phyloP scores from a whole-genome alignment of 2,329 filamentous ascomycete genomes.

The Alternaria arbusti region DNA sequence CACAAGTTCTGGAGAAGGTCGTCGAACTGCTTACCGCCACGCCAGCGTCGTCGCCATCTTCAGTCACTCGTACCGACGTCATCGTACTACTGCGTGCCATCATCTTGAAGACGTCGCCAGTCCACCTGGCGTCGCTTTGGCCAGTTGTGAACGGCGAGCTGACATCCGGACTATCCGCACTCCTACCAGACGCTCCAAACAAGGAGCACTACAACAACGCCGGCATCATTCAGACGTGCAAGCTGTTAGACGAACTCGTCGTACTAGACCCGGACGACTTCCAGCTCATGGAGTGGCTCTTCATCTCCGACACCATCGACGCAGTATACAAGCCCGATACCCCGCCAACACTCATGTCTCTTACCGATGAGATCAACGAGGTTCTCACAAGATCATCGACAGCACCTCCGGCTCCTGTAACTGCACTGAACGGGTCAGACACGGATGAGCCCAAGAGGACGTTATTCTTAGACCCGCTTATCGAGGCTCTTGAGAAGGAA shows the following conservation, averaged over 20 bases:
- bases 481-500: conserved; percentile 41
- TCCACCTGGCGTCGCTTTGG: conserved; percentile 87
- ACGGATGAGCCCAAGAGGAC: conserved; percentile 36
- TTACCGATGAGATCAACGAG: conserved; percentile 85
- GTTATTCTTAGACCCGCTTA: conserved; percentile 53
- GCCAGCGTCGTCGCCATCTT: conserved; percentile 88
- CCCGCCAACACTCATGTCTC: conserved; percentile 71
- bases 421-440: background rate
- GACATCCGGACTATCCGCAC: conserved; percentile 76
- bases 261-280: conserved; percentile 92
- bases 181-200: conserved; percentile 71
- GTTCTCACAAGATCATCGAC: conserved; percentile 58
- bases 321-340: conserved; percentile 80
- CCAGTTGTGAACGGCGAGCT: conserved; percentile 87
- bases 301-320: conserved; percentile 95
- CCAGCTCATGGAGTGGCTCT: conserved; percentile 97
- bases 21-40: conserved; percentile 86
- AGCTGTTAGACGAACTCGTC: conserved; percentile 87
- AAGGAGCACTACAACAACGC: conserved; percentile 78
- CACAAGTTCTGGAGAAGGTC: conserved; percentile 77
- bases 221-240: conserved; percentile 87
- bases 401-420: conserved; percentile 3
- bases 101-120: conserved; percentile 76
- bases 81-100: conserved; percentile 87
- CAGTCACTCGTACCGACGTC: conserved; percentile 84